Base-by-base conservation (phyloP, 208 protist genomes). In the Acanthamoeba culbertsoni region DNA sequence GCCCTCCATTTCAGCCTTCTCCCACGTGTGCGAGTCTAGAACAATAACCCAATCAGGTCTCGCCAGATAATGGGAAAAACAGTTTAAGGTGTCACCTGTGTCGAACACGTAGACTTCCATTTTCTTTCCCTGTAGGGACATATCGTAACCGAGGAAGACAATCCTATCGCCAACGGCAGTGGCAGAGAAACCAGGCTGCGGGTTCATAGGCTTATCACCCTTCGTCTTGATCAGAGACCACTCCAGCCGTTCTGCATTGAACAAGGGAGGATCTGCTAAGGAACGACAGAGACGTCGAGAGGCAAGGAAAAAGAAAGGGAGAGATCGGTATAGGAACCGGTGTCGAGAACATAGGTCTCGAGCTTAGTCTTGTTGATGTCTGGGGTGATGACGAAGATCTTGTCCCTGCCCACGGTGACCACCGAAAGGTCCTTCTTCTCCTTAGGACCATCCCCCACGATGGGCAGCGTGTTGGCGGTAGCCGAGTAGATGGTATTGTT, bases 391-490 rank as follows among this genome's bases (percentile, higher is more conserved):
- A 79, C 37, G 68, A 51, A 79, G 68, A 79, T 79, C 37, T 48
- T 43, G 68, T 79, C 23, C 68, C 48, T 79, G 33, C 68, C 68
- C 2, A 79, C 68, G 42, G 68, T 14, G 23, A 26, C 42, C 16
- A 48, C 68, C n/a, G 68, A 33, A 14, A 79, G 68, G 18, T 79
- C 68, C 68, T 79, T 79, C 68, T 79, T 79, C 68, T 79, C 68
- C 68, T 79, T 79, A 28, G 68, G 68, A 0, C 68, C 68, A 31
- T 79, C 68, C 26, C 68, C 68, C 42, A 79, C 68, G 68, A 79
- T 43, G 37, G 68, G 68, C 35, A 79, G 42, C 35, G 68, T 79
- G 68, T 48, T 48, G 68, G 68, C 37, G 37, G 68, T 48, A 40
- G 68, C 68, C 33, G 68, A 43, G 37, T 48, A 79, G 33, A 79